Percentiles rank a stretch among this genome's conserved stretches.
These are phyloP conservation scores for Aspergillus intermedius DNA, from an alignment of 2,329 filamentous ascomycete genomes.

Conservation along the genomic window DNA sequence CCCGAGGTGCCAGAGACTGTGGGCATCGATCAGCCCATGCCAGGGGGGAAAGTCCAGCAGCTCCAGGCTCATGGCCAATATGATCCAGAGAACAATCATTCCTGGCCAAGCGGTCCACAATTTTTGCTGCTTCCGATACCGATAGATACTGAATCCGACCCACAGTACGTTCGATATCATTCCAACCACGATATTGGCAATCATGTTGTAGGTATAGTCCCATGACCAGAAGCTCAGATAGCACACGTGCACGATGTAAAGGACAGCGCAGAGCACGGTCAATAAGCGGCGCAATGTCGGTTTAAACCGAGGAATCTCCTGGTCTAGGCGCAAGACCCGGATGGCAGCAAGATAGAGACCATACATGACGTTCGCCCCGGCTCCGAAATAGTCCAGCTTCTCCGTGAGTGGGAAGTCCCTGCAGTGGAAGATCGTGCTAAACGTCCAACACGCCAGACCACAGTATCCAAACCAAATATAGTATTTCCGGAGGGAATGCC, in stretches of 20 bases:
- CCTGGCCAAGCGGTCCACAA: slow-evolving; percentile 86
- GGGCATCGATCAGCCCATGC: slow-evolving; percentile 77
- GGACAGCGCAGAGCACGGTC: slow-evolving; percentile 62
- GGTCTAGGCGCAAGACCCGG: slow-evolving; percentile 75
- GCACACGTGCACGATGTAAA: slow-evolving; percentile 71
- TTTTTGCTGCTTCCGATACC: slow-evolving; percentile 64
- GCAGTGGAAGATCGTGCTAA: slow-evolving; percentile 87
- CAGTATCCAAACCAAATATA: slow-evolving; percentile 75
- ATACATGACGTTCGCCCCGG: slow-evolving; percentile 83
- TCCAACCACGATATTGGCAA: slow-evolving; percentile 79
- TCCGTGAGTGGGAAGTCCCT: slow-evolving; percentile 81
- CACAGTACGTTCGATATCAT: slow-evolving; percentile 75
- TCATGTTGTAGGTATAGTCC: slow-evolving; percentile 98
- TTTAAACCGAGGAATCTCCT: slow-evolving; percentile 41
- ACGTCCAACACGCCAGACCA: slow-evolving; percentile 76
- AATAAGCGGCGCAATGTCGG: slow-evolving; percentile 61
- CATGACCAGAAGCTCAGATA: slow-evolving; percentile 82
- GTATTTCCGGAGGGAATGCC: slow-evolving; percentile 71
- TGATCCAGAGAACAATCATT: slow-evolving; percentile 84
- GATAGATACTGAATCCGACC: slow-evolving; percentile 71
- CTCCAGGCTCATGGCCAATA: slow-evolving; percentile 91
- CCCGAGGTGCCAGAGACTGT: slow-evolving; percentile 91
- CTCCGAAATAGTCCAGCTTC: slow-evolving; percentile 92
- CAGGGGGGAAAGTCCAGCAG: slow-evolving; percentile 87
- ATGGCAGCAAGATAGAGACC: slow-evolving; percentile 81